Conservation (phyloP, 1,284 basidiomycete species). For the Boletus semigastroideus region DNA sequence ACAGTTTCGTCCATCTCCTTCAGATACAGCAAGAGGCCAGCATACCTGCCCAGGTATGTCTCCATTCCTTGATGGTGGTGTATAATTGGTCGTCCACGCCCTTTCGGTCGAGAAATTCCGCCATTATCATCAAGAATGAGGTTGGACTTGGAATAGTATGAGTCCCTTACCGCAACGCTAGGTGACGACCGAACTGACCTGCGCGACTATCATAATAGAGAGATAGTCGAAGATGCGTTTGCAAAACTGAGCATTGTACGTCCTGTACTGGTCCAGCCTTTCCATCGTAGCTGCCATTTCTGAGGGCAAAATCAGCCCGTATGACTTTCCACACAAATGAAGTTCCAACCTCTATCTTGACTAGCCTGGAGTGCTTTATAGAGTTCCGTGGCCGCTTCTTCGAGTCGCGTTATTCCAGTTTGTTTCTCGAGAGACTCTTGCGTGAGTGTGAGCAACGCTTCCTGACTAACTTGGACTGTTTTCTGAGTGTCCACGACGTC, state of each 20-base stretch:
- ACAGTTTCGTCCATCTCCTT: constrained; percentile 91
- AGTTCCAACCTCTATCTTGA: constrained; percentile 72
- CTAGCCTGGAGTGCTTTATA: constrained; percentile 95
- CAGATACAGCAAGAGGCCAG: constrained; percentile 88
- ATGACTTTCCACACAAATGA: neutral
- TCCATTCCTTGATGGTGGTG: constrained; percentile 74
- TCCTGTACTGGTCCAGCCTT: constrained; percentile 85
- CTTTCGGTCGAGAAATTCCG: constrained; percentile 48
- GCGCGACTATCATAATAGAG: constrained; percentile 86
- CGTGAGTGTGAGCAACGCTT: constrained; percentile 73
- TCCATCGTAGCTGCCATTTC: constrained; percentile 96
- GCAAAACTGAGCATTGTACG: constrained; percentile 88
- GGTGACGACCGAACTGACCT: constrained; percentile 44
- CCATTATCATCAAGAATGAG: constrained; percentile 60
- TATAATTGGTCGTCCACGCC: constrained; percentile 49
- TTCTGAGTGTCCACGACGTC: constrained; percentile 49
- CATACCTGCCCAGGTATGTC: constrained; percentile 81
- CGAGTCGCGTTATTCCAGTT: constrained; percentile 74
- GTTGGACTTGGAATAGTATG: constrained; percentile 49
- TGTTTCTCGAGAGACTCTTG: constrained; percentile 85
- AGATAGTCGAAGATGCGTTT: constrained; percentile 89
- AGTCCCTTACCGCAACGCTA: neutral
- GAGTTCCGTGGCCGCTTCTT: constrained; percentile 83
- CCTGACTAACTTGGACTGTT: constrained; percentile 89
- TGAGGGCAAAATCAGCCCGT: constrained; percentile 25